These are phyloP conservation scores for Ceriops tagal DNA, from an alignment of 345 rosid genomes.

Conservation along the genomic window DNA sequence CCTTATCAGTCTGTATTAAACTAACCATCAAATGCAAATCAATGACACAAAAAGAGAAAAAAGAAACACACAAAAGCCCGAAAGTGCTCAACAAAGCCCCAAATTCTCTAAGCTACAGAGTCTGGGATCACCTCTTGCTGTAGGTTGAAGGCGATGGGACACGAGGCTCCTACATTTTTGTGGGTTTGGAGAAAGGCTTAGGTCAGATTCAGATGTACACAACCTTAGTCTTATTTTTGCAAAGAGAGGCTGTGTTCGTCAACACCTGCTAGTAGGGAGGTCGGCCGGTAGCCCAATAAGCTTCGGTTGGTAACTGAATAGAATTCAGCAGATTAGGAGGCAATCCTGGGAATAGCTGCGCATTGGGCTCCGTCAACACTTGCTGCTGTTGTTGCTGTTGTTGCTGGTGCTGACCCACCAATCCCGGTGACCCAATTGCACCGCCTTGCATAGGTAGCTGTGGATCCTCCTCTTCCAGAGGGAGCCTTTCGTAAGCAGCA, in stretches of 20 bases:
- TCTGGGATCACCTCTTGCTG: conserved; percentile 9
- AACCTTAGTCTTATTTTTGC: background rate
- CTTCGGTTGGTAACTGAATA: conserved; percentile 71
- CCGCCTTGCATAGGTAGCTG: conserved; percentile 64
- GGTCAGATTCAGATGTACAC: no score
- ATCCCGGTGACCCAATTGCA: conserved; percentile 57
- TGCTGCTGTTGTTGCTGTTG: conserved; percentile 54
- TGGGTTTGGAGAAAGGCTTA: no score
- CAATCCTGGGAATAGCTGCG: conserved; percentile 66
- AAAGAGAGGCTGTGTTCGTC: no score
- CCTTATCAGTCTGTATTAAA: conserved; percentile 31
- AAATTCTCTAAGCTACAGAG: conserved; percentile 36
- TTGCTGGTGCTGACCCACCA: conserved; percentile 30
- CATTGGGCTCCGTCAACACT: conserved; percentile 46
- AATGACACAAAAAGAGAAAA: conserved; percentile 7
- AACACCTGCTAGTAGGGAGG: conserved; percentile 47
- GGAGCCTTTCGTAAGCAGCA: conserved; percentile 97
- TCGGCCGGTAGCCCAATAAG: conserved; percentile 78
- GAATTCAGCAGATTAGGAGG: conserved; percentile 89
- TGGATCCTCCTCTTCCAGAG: conserved; percentile 76
- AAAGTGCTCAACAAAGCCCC: conserved; percentile 30
- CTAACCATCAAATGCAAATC: conserved; percentile 31
- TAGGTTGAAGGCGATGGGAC: conserved; percentile 21
- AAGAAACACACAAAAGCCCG: conserved; percentile 33
- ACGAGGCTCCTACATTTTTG: background rate